Percentiles rank a stretch among this genome's conserved stretches.
Evolutionary conservation across 1,284 basidiomycete species (phyloP).

Genomic region (Microbotryum saponariae): DNA sequence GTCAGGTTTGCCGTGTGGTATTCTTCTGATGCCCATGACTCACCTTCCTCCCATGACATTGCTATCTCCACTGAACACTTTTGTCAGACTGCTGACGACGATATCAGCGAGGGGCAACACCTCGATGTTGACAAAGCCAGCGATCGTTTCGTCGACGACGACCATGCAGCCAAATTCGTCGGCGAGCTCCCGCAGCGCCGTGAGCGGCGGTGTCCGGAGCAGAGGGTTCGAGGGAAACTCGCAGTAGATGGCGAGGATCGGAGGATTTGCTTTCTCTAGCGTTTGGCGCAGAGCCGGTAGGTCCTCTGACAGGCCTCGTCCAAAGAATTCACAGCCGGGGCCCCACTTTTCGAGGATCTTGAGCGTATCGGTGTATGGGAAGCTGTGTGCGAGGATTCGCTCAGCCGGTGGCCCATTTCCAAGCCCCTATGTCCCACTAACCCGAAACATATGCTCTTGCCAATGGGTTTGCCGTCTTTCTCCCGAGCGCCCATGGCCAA

Average conservation of each 20-base stretch:
- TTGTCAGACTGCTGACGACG: constrained; percentile 87
- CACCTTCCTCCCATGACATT: constrained; percentile 98
- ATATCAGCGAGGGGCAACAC: constrained; percentile 84
- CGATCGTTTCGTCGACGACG: constrained; percentile 91
- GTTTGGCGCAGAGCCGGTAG: constrained; percentile 64
- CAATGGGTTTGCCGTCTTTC: constrained; percentile 42
- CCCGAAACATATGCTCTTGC: constrained; percentile 92
- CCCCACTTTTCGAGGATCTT: constrained; percentile 97
- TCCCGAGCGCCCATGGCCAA: constrained; percentile 49
- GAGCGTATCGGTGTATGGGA: constrained; percentile 95
- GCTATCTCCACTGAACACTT: constrained; percentile 88
- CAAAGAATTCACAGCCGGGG: constrained; percentile 84
- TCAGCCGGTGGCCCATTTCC: constrained; percentile 5
- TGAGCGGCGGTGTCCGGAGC: constrained; percentile 71
- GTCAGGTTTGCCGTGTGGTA: background rate
- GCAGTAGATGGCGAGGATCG: constrained; percentile 50
- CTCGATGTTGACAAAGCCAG: constrained; percentile 93
- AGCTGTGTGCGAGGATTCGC: constrained; percentile 50
- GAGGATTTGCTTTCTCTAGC: constrained; percentile 46
- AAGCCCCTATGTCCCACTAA: constrained; percentile 44
- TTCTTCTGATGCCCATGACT: constrained; percentile 31
- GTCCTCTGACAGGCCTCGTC: constrained; percentile 68
- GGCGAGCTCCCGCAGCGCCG: constrained; percentile 69
- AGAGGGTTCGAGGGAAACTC: constrained; percentile 95
- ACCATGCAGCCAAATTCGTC: constrained; percentile 83